A percentile compares a stretch with the other conserved stretches of the same genome.
Evolutionary conservation across 768 basidiomycete species (phyloP).

Genomic region (Clitopilus passeckerianus): DNA sequence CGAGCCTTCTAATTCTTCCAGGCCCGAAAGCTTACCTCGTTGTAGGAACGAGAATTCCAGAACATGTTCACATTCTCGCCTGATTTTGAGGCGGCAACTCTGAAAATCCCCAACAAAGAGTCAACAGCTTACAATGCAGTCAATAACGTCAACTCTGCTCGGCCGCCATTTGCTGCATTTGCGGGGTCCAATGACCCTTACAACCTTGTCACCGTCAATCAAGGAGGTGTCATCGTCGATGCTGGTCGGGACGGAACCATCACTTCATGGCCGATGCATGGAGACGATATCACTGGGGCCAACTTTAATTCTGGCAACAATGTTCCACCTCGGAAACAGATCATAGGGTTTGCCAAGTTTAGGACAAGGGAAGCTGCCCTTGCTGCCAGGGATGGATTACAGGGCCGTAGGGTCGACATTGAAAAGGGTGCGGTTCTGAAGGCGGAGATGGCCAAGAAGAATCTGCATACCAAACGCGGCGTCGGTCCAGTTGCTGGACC

Average conservation of each 20-base stretch:
- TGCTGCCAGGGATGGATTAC: constrained; percentile 80
- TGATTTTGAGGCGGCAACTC: constrained; percentile 95
- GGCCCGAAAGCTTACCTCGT: background rate
- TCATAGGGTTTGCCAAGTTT: constrained; percentile 98
- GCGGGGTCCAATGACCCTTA: constrained; percentile 74
- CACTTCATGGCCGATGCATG: constrained; percentile 57
- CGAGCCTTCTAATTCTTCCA: background rate
- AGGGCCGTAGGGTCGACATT: constrained; percentile 86
- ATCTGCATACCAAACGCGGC: constrained; percentile 91
- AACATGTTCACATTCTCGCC: constrained; percentile 98
- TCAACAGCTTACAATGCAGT: constrained; percentile 65
- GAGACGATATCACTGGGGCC: constrained; percentile 24
- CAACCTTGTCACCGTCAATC: constrained; percentile 78
- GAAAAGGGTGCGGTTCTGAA: constrained; percentile 92
- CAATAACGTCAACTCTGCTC: constrained; percentile 15
- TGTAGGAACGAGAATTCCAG: constrained; percentile 96
- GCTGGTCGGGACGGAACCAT: constrained; percentile 68
- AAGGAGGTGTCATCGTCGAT: constrained; percentile 81
- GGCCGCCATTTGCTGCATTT: constrained; percentile 20
- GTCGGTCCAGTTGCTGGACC: constrained; percentile 55
- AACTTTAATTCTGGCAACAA: constrained; percentile 27
- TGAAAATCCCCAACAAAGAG: constrained; percentile 96
- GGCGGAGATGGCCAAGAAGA: constrained; percentile 99
- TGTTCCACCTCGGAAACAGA: constrained; percentile 81
- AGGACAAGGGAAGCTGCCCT: constrained; percentile 82